These are phyloP conservation scores for Gossypium mustelinum DNA, from an alignment of 345 rosid genomes.

Conservation along the genomic window DNA sequence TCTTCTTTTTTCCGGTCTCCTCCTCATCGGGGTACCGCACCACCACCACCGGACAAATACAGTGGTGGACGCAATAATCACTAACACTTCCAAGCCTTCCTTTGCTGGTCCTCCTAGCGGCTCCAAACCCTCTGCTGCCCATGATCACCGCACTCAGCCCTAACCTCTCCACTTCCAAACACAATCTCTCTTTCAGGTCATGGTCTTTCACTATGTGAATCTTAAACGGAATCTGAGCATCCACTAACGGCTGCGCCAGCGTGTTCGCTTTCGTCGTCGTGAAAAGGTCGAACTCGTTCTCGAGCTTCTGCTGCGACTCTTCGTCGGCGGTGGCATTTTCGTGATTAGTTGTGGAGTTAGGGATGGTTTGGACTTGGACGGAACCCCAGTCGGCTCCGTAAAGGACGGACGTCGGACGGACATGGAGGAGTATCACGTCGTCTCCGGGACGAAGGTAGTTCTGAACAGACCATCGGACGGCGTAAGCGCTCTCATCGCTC, in stretches of 20 bases:
- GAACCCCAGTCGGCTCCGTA: slow-evolving; percentile 77
- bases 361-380: slow-evolving; percentile 28
- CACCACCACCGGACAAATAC: slow-evolving; percentile 81
- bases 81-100: slow-evolving; percentile 79
- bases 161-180: slow-evolving; percentile 81
- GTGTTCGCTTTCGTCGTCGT: slow-evolving; percentile 49
- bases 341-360: slow-evolving; percentile 9
- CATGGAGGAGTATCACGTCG: slow-evolving; percentile 57
- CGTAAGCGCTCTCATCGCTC: slow-evolving; percentile 62
- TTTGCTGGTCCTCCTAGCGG: slow-evolving; percentile 34
- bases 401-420: slow-evolving; percentile 50
- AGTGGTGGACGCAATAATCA: slow-evolving; percentile 27
- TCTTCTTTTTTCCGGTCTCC: slow-evolving; percentile 21
- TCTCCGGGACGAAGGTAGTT: slow-evolving; percentile 66
- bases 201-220: slow-evolving; percentile 79
- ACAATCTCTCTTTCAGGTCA: slow-evolving; percentile 84
- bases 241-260: slow-evolving; percentile 69
- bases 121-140: slow-evolving; percentile 90
- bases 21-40: slow-evolving; percentile 41
- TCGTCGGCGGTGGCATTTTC: slow-evolving; percentile 1
- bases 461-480: slow-evolving; percentile 61
- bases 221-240: slow-evolving; percentile 57
- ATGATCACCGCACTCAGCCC: slow-evolving; percentile 68
- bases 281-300: slow-evolving; percentile 56
- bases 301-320: slow-evolving; percentile 36